These are phyloP conservation scores for Russula virescens DNA, from an alignment of 768 basidiomycete genomes.

Conservation along the genomic window DNA sequence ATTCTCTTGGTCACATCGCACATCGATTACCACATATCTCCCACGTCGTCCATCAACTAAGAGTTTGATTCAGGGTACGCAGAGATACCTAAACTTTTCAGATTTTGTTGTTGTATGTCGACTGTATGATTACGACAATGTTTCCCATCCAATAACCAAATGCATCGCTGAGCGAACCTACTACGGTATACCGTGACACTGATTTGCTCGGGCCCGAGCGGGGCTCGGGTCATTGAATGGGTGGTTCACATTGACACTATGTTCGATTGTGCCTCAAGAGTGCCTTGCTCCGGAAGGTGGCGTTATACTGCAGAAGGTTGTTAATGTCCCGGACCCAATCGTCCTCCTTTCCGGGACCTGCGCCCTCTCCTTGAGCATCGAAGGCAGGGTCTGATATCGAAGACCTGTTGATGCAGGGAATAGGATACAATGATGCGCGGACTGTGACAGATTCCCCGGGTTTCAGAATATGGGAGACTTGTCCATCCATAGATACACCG, in stretches of 20 bases:
- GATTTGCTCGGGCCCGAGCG: background rate
- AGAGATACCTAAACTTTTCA: background rate
- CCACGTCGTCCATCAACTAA: background rate
- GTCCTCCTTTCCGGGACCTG: slow-evolving; percentile 75
- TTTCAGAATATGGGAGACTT: slow-evolving; percentile 72
- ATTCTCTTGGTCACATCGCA: too few species aligned
- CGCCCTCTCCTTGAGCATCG: slow-evolving; percentile 50
- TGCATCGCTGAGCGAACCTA: background rate
- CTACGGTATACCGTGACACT: background rate
- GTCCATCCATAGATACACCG: slow-evolving; percentile 91
- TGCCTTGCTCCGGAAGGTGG: slow-evolving; percentile 89
- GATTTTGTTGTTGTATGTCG: background rate
- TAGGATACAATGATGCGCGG: slow-evolving; percentile 79
- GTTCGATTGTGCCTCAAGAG: slow-evolving; percentile 66
- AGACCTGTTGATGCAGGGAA: slow-evolving; percentile 88
- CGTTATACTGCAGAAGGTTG: slow-evolving; percentile 90
- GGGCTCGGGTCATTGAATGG: background rate
- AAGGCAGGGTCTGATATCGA: slow-evolving; percentile 55
- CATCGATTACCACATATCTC: background rate
- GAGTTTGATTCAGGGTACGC: background rate
- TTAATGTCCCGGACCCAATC: slow-evolving; percentile 98
- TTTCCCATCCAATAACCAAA: background rate
- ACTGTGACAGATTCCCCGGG: slow-evolving; percentile 85
- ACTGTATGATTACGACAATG: background rate
- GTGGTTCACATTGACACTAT: slow-evolving; percentile 26